Evolutionary conservation across 2,329 filamentous ascomycete species (phyloP), one percentile per base, ranked within the genome.

Genomic region (Juglanconis oblonga): DNA sequence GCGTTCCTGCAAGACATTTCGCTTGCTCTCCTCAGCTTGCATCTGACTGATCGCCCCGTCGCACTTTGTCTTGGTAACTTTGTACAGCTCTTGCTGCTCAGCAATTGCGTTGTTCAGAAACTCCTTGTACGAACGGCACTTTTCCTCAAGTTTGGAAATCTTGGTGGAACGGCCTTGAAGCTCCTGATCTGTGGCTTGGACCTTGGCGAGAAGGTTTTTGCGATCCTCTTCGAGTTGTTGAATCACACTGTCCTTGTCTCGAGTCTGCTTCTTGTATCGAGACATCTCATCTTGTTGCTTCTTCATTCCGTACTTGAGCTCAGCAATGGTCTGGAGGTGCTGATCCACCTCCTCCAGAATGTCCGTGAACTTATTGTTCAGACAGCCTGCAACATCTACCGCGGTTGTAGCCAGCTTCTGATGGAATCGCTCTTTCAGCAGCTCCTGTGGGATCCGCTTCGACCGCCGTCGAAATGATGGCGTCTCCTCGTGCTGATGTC

Each of bases 1-100:
- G 29, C 73, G 35, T 47, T 72, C 71, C 9, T 63, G 55, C 11
- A 64, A 32, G 11, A 33, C 35, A n/a, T 62, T 63, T 3, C 70
- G 68, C 10, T 63, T 62, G 2, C 65, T 56, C 33, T 70, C 69
- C 29, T 77, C 72, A 9, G 69, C 64, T 17, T 68, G 70, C 5
- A 81, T 58, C 32, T 77, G 66, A 1, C 69, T 62, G 10, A 75
- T 70, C 0, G 72, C 66, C 2, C 74, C 62, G 14, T 76, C 61
- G 55, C 73, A 76, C 47, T 69, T 69, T 2, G 69, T 55, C 47
- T 69, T 72, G 8, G 72, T 70, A 44, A 70, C 68, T 3, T 62
- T 66, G 63, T 73, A 81, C 1, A 82, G 69, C 5, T 66, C 66
- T 58, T 82, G 78, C 33, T 83, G 80, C 59, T 83, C 80, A 2